These are phyloP conservation scores for Hevea brasiliensis DNA, from an alignment of 345 rosid species.

Conservation along the genomic window DNA sequence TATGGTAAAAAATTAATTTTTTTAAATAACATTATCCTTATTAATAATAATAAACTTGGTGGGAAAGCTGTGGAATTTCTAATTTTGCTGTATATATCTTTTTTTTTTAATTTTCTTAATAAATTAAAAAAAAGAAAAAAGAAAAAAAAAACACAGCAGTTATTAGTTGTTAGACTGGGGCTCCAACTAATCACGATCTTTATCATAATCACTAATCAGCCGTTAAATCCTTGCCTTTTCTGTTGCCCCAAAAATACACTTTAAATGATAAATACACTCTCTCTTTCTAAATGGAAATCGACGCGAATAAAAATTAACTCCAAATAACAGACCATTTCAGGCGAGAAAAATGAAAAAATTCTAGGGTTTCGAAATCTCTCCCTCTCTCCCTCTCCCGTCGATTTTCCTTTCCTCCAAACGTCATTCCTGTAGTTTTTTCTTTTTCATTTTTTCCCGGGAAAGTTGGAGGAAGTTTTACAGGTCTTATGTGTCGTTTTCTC, in stretches of 20 bases:
- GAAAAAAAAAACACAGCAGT: not conserved
- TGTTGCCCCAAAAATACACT: not conserved
- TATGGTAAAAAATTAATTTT: too few relatives aligned
- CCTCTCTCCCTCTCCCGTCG: slow-evolving; percentile 8
- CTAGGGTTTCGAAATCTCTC: slow-evolving; percentile 29
- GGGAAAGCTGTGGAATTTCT: too few relatives aligned
- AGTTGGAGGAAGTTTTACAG: not conserved
- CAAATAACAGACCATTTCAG: not conserved
- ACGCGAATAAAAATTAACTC: slow-evolving; percentile 3
- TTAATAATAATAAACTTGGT: too few relatives aligned
- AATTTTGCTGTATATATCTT: too few relatives aligned
- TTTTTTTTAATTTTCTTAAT: too few relatives aligned
- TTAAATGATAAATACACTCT: not conserved
- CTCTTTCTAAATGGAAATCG: slow-evolving; percentile 8
- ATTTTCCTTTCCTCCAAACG: slow-evolving; percentile 39
- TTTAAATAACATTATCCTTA: too few relatives aligned
- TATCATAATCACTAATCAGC: not conserved
- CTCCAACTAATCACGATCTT: not conserved
- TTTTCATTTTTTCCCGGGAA: not conserved
- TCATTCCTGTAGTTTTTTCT: not conserved
- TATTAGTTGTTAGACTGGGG: not conserved
- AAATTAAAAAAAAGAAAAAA: too few relatives aligned
- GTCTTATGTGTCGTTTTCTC: slow-evolving; percentile 9
- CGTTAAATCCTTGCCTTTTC: not conserved
- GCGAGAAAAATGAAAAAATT: not conserved